Conservation (phyloP, 2,329 filamentous ascomycete species). For the Thielaviopsis populi region DNA sequence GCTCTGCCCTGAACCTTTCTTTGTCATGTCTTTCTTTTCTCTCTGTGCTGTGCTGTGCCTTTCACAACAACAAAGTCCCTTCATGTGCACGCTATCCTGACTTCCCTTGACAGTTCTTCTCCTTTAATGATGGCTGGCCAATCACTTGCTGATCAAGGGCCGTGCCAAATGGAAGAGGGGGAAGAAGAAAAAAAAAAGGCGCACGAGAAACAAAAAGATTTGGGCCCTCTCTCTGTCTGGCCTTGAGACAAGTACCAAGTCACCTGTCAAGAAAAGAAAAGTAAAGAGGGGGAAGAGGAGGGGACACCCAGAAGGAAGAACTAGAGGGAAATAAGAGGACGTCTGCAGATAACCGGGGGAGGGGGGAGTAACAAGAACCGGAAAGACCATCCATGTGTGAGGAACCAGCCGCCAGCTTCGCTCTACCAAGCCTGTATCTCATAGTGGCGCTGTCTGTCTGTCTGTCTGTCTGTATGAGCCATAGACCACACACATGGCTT, state of each 20-base stretch:
- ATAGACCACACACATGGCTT: too few species aligned
- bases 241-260: background rate
- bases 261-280: background rate
- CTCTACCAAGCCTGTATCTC: background rate
- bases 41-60: background rate
- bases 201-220: background rate
- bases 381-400: background rate
- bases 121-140: background rate
- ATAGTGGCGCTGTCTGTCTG: background rate
- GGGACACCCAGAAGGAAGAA: background rate
- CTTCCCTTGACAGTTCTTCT: background rate
- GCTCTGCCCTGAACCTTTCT: background rate
- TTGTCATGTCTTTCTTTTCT: background rate
- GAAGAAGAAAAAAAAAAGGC: background rate
- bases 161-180: background rate
- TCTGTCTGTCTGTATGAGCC: too few species aligned
- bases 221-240: background rate
- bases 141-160: background rate
- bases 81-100: background rate
- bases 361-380: background rate
- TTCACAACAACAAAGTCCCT: background rate
- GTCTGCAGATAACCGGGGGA: background rate
- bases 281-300: background rate
- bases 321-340: background rate
- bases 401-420: background rate